phyloP scores from a whole-genome alignment of 2,329 filamentous ascomycete genomes.

The Aureobasidium pullulans region DNA sequence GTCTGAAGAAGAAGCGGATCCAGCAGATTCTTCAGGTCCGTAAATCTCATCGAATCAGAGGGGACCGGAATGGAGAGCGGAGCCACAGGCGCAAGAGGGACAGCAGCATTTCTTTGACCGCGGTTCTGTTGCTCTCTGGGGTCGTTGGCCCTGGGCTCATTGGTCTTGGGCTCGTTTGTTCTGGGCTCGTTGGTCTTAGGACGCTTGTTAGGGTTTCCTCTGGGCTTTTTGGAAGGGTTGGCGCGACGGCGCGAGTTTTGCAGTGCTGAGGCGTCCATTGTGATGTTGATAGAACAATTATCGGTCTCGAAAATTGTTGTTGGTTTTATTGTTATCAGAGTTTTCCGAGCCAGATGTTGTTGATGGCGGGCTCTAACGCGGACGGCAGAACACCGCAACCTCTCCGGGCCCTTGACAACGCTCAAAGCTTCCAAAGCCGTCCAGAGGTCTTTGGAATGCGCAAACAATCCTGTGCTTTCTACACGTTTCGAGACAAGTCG shows the following conservation, averaged over 20 bases:
- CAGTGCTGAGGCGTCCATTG: conserved; percentile 9
- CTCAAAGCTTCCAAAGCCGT: neutral
- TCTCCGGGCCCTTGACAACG: conserved; percentile 3
- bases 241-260: conserved; percentile 8
- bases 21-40: conserved; percentile 66
- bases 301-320: neutral
- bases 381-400: conserved; percentile 1
- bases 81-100: conserved; percentile 4
- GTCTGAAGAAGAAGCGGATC: conserved; percentile 77
- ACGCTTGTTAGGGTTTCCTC: conserved; percentile 7
- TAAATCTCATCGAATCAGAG: conserved; percentile 46
- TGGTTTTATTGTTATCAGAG: neutral
- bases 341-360: neutral
- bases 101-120: neutral
- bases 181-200: neutral
- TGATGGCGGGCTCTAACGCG: neutral
- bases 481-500: neutral
- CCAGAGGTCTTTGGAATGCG: neutral
- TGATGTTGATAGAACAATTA: neutral
- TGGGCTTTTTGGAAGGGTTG: conserved; percentile 7
- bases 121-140: neutral
- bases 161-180: neutral
- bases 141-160: neutral
- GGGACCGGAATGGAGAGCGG: conserved; percentile 7
- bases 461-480: neutral